Conservation (phyloP, 331 rosid genomes). For the Malus hybrid region DNA sequence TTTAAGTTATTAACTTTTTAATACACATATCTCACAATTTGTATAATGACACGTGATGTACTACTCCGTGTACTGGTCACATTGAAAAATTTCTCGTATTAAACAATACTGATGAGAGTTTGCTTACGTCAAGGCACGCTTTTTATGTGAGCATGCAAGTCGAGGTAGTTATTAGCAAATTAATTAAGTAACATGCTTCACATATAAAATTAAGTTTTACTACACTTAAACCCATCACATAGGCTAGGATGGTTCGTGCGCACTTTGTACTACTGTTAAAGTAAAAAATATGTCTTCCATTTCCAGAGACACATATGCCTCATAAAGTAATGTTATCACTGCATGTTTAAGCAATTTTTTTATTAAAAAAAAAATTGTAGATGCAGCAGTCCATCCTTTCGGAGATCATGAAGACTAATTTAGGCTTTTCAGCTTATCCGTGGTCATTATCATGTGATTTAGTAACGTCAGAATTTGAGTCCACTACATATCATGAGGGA, state of each 20-base stretch:
- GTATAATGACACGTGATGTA: no score
- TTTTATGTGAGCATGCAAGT: constrained; percentile 28
- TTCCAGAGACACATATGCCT: not conserved
- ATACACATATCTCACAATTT: no score
- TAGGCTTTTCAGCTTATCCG: no score
- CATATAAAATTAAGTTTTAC: not conserved
- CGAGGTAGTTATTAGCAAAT: constrained; percentile 33
- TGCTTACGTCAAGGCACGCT: constrained; percentile 50
- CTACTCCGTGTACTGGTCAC: no score
- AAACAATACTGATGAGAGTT: not conserved
- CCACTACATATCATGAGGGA: no score
- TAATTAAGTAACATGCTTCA: constrained; percentile 27
- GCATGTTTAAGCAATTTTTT: not conserved
- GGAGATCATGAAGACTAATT: fast-evolving
- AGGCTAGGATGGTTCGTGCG: constrained; percentile 14
- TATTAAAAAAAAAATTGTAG: no score
- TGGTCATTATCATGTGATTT: no score
- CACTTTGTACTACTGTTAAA: constrained; percentile 17
- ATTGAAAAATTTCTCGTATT: not conserved
- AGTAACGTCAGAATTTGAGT: no score
- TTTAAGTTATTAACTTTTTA: no score
- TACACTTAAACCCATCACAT: constrained; percentile 36
- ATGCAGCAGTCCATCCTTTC: no score
- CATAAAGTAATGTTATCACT: not conserved
- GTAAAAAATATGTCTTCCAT: constrained; percentile 11